phyloP scores from a whole-genome alignment of 2,329 filamentous ascomycete genomes.

The Geosmithia morbida region DNA sequence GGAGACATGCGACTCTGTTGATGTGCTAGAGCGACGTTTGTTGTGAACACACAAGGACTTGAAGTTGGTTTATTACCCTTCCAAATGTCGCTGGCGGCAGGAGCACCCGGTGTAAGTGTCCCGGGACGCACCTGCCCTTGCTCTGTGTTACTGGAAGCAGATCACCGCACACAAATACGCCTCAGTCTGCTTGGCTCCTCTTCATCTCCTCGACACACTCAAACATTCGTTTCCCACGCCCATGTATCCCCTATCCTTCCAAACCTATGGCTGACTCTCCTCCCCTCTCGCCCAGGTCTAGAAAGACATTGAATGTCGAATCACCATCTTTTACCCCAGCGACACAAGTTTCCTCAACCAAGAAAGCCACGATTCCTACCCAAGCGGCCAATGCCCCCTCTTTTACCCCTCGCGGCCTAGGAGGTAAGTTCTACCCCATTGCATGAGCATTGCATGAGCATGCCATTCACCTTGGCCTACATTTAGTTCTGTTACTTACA shows the following conservation, averaged over 20 bases:
- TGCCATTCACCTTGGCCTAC: not conserved
- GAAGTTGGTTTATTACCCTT: too few relatives aligned
- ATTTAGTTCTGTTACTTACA: not conserved
- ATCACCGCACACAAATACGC: too few relatives aligned
- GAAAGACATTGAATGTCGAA: constrained; percentile 84
- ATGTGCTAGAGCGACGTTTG: too few relatives aligned
- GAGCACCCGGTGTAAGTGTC: not conserved
- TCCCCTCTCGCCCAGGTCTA: constrained; percentile 24
- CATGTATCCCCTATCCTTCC: not conserved
- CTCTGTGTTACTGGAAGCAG: not conserved
- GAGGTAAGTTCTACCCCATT: constrained; percentile 15
- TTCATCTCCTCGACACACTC: not conserved
- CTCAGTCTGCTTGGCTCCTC: not conserved
- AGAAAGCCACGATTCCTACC: constrained; percentile 70
- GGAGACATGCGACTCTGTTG: too few relatives aligned
- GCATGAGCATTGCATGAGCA: not conserved
- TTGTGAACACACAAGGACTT: too few relatives aligned
- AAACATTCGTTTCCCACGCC: not conserved
- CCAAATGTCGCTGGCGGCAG: not conserved
- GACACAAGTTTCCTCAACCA: constrained; percentile 30
- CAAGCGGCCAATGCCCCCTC: constrained; percentile 81
- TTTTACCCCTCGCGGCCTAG: constrained; percentile 58
- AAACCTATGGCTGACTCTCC: constrained; percentile 1
- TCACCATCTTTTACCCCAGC: constrained; percentile 87
- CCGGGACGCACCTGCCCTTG: not conserved